These are phyloP conservation scores for Thraustochytrium aureum DNA, from an alignment of 352 stramenopile species.

Conservation along the genomic window DNA sequence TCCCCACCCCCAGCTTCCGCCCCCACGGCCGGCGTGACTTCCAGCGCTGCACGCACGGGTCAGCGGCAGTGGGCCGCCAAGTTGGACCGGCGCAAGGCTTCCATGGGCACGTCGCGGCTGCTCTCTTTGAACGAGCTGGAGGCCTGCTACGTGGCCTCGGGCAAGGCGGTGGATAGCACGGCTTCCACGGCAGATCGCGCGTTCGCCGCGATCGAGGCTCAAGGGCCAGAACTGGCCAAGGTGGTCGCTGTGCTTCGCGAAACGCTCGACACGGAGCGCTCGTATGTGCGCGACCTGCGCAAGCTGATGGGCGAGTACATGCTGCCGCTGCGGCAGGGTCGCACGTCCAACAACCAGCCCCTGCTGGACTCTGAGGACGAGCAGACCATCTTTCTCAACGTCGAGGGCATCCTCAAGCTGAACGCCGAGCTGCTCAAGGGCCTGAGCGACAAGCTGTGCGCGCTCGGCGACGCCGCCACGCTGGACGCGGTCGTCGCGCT, in stretches of 20 bases:
- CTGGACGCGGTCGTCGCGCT: constrained; percentile 20
- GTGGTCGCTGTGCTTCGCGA: constrained; percentile 32
- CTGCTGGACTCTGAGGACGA: constrained; percentile 46
- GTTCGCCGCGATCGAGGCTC: constrained; percentile 2
- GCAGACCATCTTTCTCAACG: constrained; percentile 54
- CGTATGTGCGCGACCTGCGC: constrained; percentile 53
- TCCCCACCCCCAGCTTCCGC: background rate
- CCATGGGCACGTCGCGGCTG: constrained; percentile 31
- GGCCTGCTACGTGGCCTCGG: constrained; percentile 39
- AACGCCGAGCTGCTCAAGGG: constrained; percentile 54
- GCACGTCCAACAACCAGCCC: background rate
- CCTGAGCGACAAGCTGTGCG: constrained; percentile 10
- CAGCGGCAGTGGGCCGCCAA: constrained; percentile 47
- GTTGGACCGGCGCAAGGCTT: constrained; percentile 46
- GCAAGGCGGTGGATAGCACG: background rate
- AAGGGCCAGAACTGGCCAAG: background rate
- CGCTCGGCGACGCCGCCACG: background rate
- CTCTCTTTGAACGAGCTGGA: constrained; percentile 47
- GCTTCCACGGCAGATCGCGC: background rate
- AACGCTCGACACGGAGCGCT: constrained; percentile 53
- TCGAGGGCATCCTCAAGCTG: constrained; percentile 51
- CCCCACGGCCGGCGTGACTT: background rate
- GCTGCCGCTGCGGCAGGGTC: constrained; percentile 20
- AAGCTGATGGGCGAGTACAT: constrained; percentile 54
- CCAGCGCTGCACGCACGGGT: background rate